A percentile compares a stretch with the other conserved stretches of the same genome.
Conservation (phyloP, 2,329 filamentous ascomycete genomes). For the Periconia sp. region DNA sequence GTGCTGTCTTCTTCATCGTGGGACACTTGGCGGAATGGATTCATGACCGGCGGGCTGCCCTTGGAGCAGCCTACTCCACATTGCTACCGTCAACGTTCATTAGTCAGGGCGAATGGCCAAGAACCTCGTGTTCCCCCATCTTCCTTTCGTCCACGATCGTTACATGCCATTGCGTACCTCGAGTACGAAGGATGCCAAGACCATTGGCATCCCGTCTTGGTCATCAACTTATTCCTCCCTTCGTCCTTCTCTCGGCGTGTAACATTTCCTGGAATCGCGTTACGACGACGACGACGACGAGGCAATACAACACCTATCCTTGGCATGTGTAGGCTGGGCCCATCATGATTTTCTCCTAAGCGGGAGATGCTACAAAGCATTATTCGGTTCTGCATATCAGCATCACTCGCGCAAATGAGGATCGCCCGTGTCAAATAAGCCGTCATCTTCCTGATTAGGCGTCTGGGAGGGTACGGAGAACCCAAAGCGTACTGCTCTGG, state of each 20-base stretch:
- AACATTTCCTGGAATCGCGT: constrained; percentile 5
- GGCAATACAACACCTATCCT: constrained; percentile 1
- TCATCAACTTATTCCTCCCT: constrained; percentile 1
- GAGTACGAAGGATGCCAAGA: constrained; percentile 2
- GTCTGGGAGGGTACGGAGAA: constrained; percentile 5
- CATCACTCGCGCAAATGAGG: constrained; percentile 1
- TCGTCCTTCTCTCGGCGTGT: constrained; percentile 4
- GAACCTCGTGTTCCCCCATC: constrained; percentile 13
- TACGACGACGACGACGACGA: background rate
- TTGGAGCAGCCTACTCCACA: background rate
- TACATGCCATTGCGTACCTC: background rate
- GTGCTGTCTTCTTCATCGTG: constrained; percentile 7
- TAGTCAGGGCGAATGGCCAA: constrained; percentile 13
- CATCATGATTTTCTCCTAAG: background rate
- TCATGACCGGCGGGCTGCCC: too few relatives aligned
- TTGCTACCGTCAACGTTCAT: constrained; percentile 11
- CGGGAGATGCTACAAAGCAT: constrained; percentile 3
- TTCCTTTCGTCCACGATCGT: background rate
- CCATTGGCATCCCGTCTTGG: constrained; percentile 1
- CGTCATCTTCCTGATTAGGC: background rate
- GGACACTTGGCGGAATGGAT: constrained; percentile 13
- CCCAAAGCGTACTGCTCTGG: constrained; percentile 9
- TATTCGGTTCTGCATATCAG: constrained; percentile 12
- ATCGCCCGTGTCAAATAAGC: constrained; percentile 1
- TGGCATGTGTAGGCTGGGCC: constrained; percentile 3